Evolutionary conservation across 116 monocot species (phyloP), one percentile per base, ranked within the genome.

Genomic region (Phalaenopsis hybrid): DNA sequence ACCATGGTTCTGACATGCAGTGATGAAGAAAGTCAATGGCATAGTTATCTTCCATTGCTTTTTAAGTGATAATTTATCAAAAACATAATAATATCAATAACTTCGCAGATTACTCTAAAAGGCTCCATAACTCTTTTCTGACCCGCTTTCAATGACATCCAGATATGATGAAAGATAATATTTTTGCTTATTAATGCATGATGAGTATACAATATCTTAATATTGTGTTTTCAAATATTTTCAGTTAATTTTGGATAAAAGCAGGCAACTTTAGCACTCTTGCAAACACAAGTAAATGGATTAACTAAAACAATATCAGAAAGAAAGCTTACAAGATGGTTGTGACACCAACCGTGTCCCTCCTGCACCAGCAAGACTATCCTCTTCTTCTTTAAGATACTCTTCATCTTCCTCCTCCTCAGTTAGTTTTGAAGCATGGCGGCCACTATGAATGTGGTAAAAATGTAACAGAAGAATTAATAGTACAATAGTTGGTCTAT

Each of bases 401-500:
- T 88, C 94, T 85, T 92, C 91, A 81, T 96, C 96, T 88, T 96
- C 96, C 82, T 96, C 96, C 74, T 94, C 96, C 80, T 96, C 96
- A 20, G 96, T 94, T 76, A 94, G 20, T 85, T 96, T 94, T 10
- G 96, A 96, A 57, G 92, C 92, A 86, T 96, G 92, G 25, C 96
- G 94, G 0, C 94, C 96, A 82, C 96, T 96, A 57, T 8, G 55
- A 23, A 18, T 17, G 75, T 37, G 17, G 45, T 44, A 45, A 45
- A 37, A 75, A 75, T 6, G 37, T 16, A 33, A 72, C 2, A 45
- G 2, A 34, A 33, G 17, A 75, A 6, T 75, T 44, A 37, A 75
- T 43, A 75, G 18, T 44, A 6, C 10, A 78, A 5, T 41, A 13
- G 7, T 65, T 79, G 4, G 44, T 79, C 12, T 65, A 9, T 18